phyloP scores from a whole-genome alignment of 805 yeast genomes.

The Kuraishia hungarica region DNA sequence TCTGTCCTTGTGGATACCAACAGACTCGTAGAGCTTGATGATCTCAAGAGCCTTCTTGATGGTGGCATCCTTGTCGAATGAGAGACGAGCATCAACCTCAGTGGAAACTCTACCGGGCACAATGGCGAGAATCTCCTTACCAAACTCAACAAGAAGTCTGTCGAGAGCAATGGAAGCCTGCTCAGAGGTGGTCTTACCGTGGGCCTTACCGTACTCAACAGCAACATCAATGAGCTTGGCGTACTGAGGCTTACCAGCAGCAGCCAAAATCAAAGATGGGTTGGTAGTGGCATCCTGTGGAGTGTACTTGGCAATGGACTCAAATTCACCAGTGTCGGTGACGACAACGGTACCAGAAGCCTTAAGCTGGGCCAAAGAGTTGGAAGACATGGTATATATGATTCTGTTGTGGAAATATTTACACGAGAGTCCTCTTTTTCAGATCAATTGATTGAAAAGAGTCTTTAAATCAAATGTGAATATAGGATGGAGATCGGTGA shows the following conservation, averaged over 20 bases:
- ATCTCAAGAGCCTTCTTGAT: slow-evolving; percentile 88
- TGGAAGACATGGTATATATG: slow-evolving; percentile 21
- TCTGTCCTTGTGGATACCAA: slow-evolving; percentile 84
- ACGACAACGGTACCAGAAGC: slow-evolving; percentile 95
- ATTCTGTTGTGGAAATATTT: not conserved
- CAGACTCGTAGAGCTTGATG: slow-evolving; percentile 76
- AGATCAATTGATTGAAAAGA: not conserved
- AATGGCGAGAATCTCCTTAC: slow-evolving; percentile 83
- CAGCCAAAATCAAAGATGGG: slow-evolving; percentile 95
- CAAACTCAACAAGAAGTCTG: slow-evolving; percentile 90
- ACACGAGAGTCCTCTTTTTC: not conserved
- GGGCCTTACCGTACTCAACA: slow-evolving; percentile 70
- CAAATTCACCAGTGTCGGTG: slow-evolving; percentile 98
- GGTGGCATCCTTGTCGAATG: slow-evolving; percentile 92
- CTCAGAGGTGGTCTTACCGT: slow-evolving; percentile 50
- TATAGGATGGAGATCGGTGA: not conserved
- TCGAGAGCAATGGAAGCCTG: slow-evolving; percentile 82
- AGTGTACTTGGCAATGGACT: slow-evolving; percentile 92
- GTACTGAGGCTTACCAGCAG: slow-evolving; percentile 84
- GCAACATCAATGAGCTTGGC: slow-evolving; percentile 87
- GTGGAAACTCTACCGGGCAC: slow-evolving; percentile 99
- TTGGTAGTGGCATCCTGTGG: slow-evolving; percentile 99
- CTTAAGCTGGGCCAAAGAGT: slow-evolving; percentile 87
- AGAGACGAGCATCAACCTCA: slow-evolving; percentile 97
- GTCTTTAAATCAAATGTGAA: not conserved